phyloP scores from a whole-genome alignment of 2,329 filamentous ascomycete genomes.

The Aciculosporium take region DNA sequence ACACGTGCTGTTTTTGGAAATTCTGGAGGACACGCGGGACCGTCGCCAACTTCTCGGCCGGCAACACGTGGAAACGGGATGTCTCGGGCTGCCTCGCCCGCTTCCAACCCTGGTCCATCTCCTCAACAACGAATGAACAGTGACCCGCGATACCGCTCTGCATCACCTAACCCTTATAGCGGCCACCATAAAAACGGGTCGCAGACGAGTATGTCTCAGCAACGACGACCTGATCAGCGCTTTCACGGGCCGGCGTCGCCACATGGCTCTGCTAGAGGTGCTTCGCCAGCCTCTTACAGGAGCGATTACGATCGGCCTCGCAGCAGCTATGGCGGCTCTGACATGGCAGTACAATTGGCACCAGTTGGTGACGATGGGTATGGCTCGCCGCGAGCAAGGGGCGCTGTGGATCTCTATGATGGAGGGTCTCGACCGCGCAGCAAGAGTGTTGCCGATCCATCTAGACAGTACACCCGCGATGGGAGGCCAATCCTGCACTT shows the following conservation, averaged over 20 bases:
- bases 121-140: slow-evolving; percentile 44
- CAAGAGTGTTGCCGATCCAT: slow-evolving; percentile 72
- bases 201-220: slow-evolving; percentile 25
- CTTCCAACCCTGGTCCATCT: slow-evolving; percentile 47
- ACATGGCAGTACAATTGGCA: slow-evolving; percentile 57
- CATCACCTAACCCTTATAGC: slow-evolving; percentile 51
- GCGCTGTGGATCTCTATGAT: slow-evolving; percentile 43
- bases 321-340: slow-evolving; percentile 35
- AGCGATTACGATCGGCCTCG: slow-evolving; percentile 33
- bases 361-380: slow-evolving; percentile 42
- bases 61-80: slow-evolving; percentile 45
- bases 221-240: slow-evolving; percentile 33
- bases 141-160: slow-evolving; percentile 33
- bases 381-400: slow-evolving; percentile 39
- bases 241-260: slow-evolving; percentile 40
- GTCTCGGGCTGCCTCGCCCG: slow-evolving; percentile 51
- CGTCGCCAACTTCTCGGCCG: slow-evolving; percentile 36
- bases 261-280: slow-evolving; percentile 29
- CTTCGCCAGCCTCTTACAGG: slow-evolving; percentile 32
- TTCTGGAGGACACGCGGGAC: slow-evolving; percentile 13
- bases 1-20: slow-evolving; percentile 60
- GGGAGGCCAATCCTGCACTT: slow-evolving; percentile 83
- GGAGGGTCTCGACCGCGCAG: slow-evolving; percentile 46
- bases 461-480: slow-evolving; percentile 71
- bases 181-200: slow-evolving; percentile 23